A percentile compares a stretch with the other conserved stretches of the same genome.
Evolutionary conservation across 108 stramenopile species (phyloP).

Genomic region (Fragilariopsis cylindrus): DNA sequence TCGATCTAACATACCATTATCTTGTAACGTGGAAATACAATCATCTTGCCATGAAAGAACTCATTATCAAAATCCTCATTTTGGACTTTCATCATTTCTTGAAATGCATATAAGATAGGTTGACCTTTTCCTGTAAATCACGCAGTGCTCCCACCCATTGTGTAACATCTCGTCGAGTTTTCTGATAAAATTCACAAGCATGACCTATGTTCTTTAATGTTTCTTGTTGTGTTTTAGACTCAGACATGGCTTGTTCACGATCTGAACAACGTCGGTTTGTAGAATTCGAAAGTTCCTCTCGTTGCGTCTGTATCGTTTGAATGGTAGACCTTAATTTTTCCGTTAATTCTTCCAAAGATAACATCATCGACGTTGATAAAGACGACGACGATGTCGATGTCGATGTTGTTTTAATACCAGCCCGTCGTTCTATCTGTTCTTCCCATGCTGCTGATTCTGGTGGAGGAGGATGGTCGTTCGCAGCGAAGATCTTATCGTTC

Average conservation of each 20-base stretch:
- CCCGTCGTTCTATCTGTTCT: constrained; percentile 64
- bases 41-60: constrained; percentile 64
- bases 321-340: constrained; percentile 41
- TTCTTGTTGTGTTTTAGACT: constrained; percentile 18
- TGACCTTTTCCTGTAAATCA: constrained; percentile 55
- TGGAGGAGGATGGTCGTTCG: not conserved
- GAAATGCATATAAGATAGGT: constrained; percentile 43
- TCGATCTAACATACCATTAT: constrained; percentile 39
- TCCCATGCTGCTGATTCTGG: constrained; percentile 51
- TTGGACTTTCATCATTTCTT: constrained; percentile 38
- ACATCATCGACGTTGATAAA: constrained; percentile 5
- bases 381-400: not conserved
- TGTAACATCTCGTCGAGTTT: constrained; percentile 53
- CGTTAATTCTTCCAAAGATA: constrained; percentile 34
- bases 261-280: constrained; percentile 35
- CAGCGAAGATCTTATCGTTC: constrained; percentile 2
- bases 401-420: constrained; percentile 44
- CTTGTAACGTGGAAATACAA: constrained; percentile 42
- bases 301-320: constrained; percentile 40
- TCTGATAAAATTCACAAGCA: constrained; percentile 77
- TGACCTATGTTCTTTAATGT: constrained; percentile 40
- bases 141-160: constrained; percentile 75
- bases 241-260: constrained; percentile 24
- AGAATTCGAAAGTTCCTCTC: constrained; percentile 42
- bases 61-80: constrained; percentile 23